Percentiles rank a stretch among this genome's conserved stretches.
phyloP scores from a whole-genome alignment of 345 rosid genomes.

The Sapria himalayana region DNA sequence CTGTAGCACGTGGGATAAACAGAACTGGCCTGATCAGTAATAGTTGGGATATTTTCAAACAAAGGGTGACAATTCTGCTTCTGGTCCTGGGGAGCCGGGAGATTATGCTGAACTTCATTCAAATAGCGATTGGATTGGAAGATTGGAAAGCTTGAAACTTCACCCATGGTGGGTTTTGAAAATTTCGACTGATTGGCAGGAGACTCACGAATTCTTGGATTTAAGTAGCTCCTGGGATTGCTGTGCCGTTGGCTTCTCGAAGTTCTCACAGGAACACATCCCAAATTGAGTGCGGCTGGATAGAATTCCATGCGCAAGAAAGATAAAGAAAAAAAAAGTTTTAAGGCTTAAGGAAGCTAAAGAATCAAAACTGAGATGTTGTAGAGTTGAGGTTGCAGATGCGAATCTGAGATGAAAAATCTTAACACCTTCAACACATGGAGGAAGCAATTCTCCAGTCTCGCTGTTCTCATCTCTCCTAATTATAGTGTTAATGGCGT shows the following conservation, averaged over 20 bases:
- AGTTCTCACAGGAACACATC: conserved; percentile 81
- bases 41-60: conserved; percentile 17
- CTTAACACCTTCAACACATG: conserved; percentile 81
- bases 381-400: no score
- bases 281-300: conserved; percentile 83
- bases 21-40: no score
- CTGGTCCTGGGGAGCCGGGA: conserved; percentile 16
- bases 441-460: conserved; percentile 76
- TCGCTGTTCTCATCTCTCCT: conserved; percentile 73
- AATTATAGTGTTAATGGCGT: conserved; percentile 78
- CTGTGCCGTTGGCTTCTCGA: conserved; percentile 90
- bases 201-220: conserved; percentile 41
- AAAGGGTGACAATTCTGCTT: conserved; percentile 22
- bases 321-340: not conserved
- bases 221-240: conserved; percentile 64
- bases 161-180: conserved; percentile 12
- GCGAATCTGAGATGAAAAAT: no score
- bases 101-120: conserved; percentile 14
- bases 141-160: conserved; percentile 8
- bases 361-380: no score
- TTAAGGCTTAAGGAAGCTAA: no score
- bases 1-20: conserved; percentile 62
- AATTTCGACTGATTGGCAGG: conserved; percentile 15
- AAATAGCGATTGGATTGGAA: conserved; percentile 11
- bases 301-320: conserved; percentile 9